A percentile compares a stretch with the other conserved stretches of the same genome.
Evolutionary conservation across 202 grass and related monocot species (phyloP).

Genomic region (Zoysia matrella): DNA sequence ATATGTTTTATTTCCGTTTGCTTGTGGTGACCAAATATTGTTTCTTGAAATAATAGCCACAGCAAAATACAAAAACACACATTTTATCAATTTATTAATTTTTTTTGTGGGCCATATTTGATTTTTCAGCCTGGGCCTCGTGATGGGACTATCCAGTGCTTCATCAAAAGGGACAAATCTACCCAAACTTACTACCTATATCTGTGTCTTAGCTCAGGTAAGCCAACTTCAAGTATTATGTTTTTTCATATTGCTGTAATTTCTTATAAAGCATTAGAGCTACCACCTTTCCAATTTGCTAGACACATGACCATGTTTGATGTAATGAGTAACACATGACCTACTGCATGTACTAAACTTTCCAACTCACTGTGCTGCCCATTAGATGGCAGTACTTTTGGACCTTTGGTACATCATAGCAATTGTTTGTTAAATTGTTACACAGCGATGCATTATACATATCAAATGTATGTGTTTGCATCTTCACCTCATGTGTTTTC

Average conservation of each 20-base stretch:
- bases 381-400: not conserved
- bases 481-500: constrained; percentile 29
- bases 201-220: constrained; percentile 55
- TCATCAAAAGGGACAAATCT: too few relatives aligned
- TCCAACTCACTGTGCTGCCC: constrained; percentile 2
- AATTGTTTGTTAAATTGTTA: constrained; percentile 17
- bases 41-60: not conserved
- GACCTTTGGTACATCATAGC: not conserved
- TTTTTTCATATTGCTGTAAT: constrained; percentile 18
- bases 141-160: constrained; percentile 38
- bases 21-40: not conserved
- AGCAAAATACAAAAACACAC: not conserved
- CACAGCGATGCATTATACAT: not conserved
- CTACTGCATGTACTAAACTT: constrained; percentile 8
- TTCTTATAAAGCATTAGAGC: not conserved
- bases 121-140: constrained; percentile 75
- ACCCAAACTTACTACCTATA: too few relatives aligned
- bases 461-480: not conserved
- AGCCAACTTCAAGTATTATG: constrained; percentile 31
- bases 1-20: not conserved
- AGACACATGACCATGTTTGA: not conserved
- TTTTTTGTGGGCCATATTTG: constrained; percentile 14
- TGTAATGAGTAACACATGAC: not conserved
- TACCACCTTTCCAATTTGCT: not conserved
- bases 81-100: constrained; percentile 43